phyloP scores from a whole-genome alignment of 176 grass and related monocot species.

The Carex myosuroides region DNA sequence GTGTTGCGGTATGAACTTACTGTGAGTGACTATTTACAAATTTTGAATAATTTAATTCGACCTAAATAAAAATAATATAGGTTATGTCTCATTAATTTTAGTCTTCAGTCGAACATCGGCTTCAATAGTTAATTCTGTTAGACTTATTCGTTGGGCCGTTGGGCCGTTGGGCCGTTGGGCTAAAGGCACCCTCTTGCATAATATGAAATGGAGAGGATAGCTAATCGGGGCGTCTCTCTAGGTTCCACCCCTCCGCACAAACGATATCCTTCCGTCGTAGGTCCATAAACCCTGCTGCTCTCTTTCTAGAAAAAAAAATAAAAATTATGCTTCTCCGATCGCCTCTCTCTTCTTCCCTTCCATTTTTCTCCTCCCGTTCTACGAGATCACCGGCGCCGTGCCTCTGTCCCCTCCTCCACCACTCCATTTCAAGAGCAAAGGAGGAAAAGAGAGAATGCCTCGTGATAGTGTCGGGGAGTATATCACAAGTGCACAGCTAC shows the following conservation, averaged over 20 bases:
- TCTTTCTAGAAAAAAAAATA: not conserved
- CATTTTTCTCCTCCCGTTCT: not conserved
- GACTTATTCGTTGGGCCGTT: too few relatives aligned
- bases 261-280: not conserved
- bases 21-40: too few relatives aligned
- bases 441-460: not conserved
- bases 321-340: slow-evolving; percentile 16
- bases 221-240: too few relatives aligned
- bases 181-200: too few relatives aligned
- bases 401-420: not conserved
- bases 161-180: too few relatives aligned
- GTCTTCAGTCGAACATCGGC: too few relatives aligned
- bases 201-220: too few relatives aligned
- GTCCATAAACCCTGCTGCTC: not conserved
- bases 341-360: not conserved
- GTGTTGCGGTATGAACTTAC: too few relatives aligned
- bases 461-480: not conserved
- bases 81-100: too few relatives aligned
- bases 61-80: too few relatives aligned
- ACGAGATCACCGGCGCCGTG: not conserved
- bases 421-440: not conserved
- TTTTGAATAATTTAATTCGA: too few relatives aligned
- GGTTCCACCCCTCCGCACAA: not conserved
- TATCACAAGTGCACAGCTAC: slow-evolving; percentile 67
- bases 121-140: too few relatives aligned